phyloP scores from a whole-genome alignment of 2,329 filamentous ascomycete species.

The Dothideomycetes sp. region DNA sequence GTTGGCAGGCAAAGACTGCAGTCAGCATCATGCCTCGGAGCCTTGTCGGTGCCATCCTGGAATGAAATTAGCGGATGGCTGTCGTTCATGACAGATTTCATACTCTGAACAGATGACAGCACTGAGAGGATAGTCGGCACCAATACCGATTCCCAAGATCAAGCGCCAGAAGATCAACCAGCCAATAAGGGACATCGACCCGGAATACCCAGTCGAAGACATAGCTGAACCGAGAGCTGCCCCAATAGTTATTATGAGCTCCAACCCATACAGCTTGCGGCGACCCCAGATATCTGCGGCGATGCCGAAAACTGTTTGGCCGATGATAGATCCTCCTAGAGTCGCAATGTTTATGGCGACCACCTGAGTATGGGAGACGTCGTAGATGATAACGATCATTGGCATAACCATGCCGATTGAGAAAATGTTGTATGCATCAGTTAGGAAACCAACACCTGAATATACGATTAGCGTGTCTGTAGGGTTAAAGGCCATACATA shows the following conservation, averaged over 20 bases:
- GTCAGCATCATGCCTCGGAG: conserved; percentile 33
- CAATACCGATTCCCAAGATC: conserved; percentile 33
- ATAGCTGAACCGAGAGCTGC: conserved; percentile 65
- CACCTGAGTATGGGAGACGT: conserved; percentile 19
- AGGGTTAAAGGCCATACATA: too few relatives aligned
- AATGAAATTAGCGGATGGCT: background rate
- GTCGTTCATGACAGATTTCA: background rate
- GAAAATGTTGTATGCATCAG: conserved; percentile 33
- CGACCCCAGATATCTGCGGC: conserved; percentile 31
- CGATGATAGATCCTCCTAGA: conserved; percentile 31
- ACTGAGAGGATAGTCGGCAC: conserved; percentile 30
- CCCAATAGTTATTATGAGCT: conserved; percentile 41
- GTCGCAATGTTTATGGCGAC: conserved; percentile 32
- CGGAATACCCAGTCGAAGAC: conserved; percentile 33
- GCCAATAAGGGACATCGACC: conserved; percentile 20
- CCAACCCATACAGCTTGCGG: conserved; percentile 33
- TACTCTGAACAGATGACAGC: conserved; percentile 33
- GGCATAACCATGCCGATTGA: conserved; percentile 33
- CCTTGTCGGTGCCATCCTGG: conserved; percentile 24
- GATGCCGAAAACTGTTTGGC: conserved; percentile 31
- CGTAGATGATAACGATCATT: conserved; percentile 32
- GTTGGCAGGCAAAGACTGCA: conserved; percentile 35
- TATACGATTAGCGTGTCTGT: too few relatives aligned
- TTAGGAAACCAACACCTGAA: conserved; percentile 33
- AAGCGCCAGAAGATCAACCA: conserved; percentile 34